Percentiles rank a stretch among this genome's conserved stretches.
These are phyloP conservation scores for Juncus effusus DNA, from an alignment of 176 grass and related monocot genomes.

Conservation along the genomic window DNA sequence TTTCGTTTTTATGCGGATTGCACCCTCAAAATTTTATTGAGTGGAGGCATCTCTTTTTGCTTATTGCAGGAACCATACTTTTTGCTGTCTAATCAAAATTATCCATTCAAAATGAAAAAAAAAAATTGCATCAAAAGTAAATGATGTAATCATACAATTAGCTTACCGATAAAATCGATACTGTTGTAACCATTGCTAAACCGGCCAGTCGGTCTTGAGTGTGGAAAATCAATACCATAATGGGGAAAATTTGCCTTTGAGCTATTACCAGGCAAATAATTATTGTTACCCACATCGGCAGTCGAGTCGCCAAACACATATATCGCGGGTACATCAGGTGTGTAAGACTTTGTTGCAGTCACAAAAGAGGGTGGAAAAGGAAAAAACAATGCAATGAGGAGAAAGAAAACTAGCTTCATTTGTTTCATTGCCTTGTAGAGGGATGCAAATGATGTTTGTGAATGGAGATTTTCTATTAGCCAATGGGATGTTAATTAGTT, in stretches of 20 bases:
- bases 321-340: conserved; percentile 42
- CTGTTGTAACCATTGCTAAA: conserved; percentile 70
- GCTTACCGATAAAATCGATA: conserved; percentile 58
- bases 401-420: conserved; percentile 17
- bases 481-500: neutral
- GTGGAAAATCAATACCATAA: conserved; percentile 68
- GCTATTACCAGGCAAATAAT: conserved; percentile 27
- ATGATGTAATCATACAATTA: neutral
- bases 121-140: neutral
- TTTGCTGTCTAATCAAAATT: neutral
- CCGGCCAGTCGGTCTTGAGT: conserved; percentile 48
- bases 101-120: neutral
- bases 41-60: neutral
- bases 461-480: no score
- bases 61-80: neutral
- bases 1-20: neutral
- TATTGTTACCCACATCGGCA: conserved; percentile 64
- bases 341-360: conserved; percentile 1
- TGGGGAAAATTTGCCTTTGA: conserved; percentile 63
- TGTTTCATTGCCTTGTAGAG: neutral
- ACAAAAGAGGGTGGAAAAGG: neutral
- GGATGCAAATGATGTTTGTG: neutral
- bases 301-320: conserved; percentile 77
- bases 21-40: neutral
- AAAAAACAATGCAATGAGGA: conserved; percentile 2